Conservation (phyloP, 192 early-diverging fungal species). For the Linnemannia elongata region DNA sequence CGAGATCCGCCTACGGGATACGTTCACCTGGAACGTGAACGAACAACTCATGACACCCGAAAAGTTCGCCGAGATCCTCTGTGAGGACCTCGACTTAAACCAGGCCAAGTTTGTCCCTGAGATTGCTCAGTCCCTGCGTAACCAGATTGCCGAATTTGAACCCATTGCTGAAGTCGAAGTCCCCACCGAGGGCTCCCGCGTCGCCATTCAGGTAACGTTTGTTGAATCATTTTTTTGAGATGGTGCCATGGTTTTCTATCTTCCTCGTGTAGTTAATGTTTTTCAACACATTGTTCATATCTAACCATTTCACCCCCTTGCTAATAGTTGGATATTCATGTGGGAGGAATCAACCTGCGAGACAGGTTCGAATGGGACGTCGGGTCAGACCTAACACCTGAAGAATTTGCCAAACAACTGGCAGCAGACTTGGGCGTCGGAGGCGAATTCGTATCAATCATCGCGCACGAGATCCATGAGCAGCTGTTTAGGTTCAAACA, state of each 20-base stretch:
- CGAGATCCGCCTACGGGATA: conserved; percentile 84
- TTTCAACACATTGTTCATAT: background rate
- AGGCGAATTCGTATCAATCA: conserved; percentile 80
- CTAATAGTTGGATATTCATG: conserved; percentile 82
- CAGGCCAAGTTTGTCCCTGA: conserved; percentile 53
- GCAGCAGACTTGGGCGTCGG: conserved; percentile 80
- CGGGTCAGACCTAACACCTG: conserved; percentile 68
- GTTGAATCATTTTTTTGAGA: conserved; percentile 17
- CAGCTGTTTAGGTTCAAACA: conserved; percentile 71
- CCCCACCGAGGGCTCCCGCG: conserved; percentile 52
- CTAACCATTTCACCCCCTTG: background rate
- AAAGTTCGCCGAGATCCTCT: conserved; percentile 84
- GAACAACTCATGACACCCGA: conserved; percentile 83
- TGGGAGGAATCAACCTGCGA: conserved; percentile 79
- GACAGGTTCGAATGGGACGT: conserved; percentile 95
- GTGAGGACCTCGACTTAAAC: conserved; percentile 79
- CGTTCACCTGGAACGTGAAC: conserved; percentile 93
- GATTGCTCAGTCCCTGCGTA: conserved; percentile 66
- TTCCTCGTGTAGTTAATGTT: no score
- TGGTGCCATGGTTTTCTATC: no score
- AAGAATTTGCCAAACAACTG: conserved; percentile 75
- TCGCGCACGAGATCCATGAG: conserved; percentile 79
- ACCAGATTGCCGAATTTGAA: conserved; percentile 70
- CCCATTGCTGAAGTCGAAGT: conserved; percentile 58
- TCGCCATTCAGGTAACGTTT: conserved; percentile 57